These are phyloP conservation scores for Eutypella sp. DNA, from an alignment of 2,329 filamentous ascomycete genomes.

Conservation along the genomic window DNA sequence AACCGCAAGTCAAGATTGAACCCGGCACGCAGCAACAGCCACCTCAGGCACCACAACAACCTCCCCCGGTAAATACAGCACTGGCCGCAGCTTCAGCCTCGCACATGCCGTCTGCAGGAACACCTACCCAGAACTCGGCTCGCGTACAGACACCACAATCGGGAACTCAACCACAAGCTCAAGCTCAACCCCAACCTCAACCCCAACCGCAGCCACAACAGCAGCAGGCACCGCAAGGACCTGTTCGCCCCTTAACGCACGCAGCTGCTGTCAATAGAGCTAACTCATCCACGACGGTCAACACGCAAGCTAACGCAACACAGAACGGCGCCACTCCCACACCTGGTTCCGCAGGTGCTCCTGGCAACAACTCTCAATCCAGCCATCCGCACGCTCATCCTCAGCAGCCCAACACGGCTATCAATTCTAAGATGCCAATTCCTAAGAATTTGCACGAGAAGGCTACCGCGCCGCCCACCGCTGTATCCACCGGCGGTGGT, in stretches of 20 bases:
- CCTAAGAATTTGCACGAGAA: conserved; percentile 69
- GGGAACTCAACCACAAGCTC: conserved; percentile 10
- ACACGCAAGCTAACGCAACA: conserved; percentile 19
- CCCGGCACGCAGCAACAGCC: conserved; percentile 24
- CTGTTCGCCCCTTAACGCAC: conserved; percentile 21
- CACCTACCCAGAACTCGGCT: conserved; percentile 43
- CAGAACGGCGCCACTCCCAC: conserved; percentile 16
- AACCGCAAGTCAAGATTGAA: conserved; percentile 33
- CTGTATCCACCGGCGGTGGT: conserved; percentile 65
- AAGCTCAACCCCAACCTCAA: conserved; percentile 1
- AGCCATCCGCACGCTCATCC: conserved; percentile 46
- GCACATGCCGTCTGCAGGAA: conserved; percentile 38
- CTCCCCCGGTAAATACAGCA: conserved; percentile 44
- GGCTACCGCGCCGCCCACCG: conserved; percentile 64
- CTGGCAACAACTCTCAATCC: conserved; percentile 26
- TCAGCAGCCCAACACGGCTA: conserved; percentile 33
- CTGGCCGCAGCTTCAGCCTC: conserved; percentile 32
- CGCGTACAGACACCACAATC: conserved; percentile 47
- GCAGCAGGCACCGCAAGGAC: conserved; percentile 15
- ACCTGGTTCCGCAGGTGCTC: conserved; percentile 18
- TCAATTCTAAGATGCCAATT: conserved; percentile 69
- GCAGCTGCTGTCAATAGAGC: conserved; percentile 27
- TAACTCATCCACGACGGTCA: conserved; percentile 24
- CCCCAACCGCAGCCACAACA: conserved; percentile 1
- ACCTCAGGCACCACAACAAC: too few species aligned